phyloP scores from a whole-genome alignment of 306 rosid species.

The Sindora glabra region DNA sequence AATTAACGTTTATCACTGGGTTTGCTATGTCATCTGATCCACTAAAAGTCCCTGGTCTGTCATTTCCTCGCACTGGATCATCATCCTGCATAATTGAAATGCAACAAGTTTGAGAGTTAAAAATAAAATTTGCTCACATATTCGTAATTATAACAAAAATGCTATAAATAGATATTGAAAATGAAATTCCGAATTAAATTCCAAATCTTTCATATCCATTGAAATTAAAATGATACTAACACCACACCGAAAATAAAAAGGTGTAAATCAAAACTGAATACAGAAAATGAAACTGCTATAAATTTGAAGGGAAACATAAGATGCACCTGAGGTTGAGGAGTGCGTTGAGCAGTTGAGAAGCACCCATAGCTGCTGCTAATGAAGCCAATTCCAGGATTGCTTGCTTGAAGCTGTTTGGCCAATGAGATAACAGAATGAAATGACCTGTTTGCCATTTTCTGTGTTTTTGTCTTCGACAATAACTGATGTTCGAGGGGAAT shows the following conservation, averaged over 20 bases:
- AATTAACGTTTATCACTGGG: not conserved
- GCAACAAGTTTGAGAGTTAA: not conserved
- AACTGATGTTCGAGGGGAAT: too few relatives aligned
- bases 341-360: conserved; percentile 30
- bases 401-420: conserved; percentile 16
- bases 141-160: too few relatives aligned
- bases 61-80: not conserved
- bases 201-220: too few relatives aligned
- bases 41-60: not conserved
- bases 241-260: too few relatives aligned
- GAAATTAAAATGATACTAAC: too few relatives aligned
- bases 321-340: too few relatives aligned
- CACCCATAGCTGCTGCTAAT: not conserved
- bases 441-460: conserved; percentile 36
- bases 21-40: not conserved
- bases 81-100: conserved; percentile 7
- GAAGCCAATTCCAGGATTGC: not conserved
- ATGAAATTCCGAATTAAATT: too few relatives aligned
- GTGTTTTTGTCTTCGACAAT: not conserved
- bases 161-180: too few relatives aligned
- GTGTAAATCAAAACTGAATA: too few relatives aligned
- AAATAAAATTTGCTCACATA: not conserved
- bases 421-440: conserved; percentile 1
- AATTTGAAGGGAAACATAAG: not conserved
- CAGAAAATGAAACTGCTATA: too few relatives aligned